Conservation (phyloP, 805 yeast species). For the Yamadazyma phyllophila region DNA sequence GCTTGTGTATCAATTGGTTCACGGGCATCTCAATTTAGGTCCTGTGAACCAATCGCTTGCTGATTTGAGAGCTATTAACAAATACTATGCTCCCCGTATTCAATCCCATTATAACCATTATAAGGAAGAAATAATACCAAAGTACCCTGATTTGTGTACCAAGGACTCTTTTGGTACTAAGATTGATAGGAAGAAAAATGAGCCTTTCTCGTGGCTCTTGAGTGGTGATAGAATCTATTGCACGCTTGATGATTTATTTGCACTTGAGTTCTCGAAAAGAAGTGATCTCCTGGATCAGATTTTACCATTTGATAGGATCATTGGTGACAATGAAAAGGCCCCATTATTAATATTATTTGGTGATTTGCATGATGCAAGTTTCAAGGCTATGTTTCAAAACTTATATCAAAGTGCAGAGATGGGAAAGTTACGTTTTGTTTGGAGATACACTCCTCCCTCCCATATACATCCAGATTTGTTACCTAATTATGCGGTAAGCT, state of each 20-base stretch:
- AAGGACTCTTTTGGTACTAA: conserved; percentile 34
- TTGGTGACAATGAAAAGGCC: conserved; percentile 48
- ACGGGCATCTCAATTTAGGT: conserved; percentile 10
- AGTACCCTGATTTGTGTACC: conserved; percentile 21
- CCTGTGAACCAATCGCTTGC: conserved; percentile 23
- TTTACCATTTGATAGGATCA: conserved; percentile 58
- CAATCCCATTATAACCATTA: conserved; percentile 62
- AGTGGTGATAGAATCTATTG: conserved; percentile 58
- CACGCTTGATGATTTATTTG: conserved; percentile 71
- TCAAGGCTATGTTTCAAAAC: conserved; percentile 56
- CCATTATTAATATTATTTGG: conserved; percentile 72
- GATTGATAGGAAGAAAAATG: conserved; percentile 18
- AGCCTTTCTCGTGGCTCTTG: conserved; percentile 44
- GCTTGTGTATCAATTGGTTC: conserved; percentile 6
- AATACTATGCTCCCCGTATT: conserved; percentile 58
- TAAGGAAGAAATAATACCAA: conserved; percentile 27
- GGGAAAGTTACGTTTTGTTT: conserved; percentile 69
- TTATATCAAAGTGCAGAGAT: conserved; percentile 56
- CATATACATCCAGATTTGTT: conserved; percentile 26
- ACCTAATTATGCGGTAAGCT: conserved; percentile 65
- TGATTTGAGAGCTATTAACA: conserved; percentile 45
- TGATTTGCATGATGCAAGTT: conserved; percentile 48
- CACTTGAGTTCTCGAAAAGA: conserved; percentile 59
- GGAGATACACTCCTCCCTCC: conserved; percentile 62
- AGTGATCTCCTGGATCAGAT: conserved; percentile 16